phyloP scores from a whole-genome alignment of 352 stramenopile species.

The Phytophthora melonis region DNA sequence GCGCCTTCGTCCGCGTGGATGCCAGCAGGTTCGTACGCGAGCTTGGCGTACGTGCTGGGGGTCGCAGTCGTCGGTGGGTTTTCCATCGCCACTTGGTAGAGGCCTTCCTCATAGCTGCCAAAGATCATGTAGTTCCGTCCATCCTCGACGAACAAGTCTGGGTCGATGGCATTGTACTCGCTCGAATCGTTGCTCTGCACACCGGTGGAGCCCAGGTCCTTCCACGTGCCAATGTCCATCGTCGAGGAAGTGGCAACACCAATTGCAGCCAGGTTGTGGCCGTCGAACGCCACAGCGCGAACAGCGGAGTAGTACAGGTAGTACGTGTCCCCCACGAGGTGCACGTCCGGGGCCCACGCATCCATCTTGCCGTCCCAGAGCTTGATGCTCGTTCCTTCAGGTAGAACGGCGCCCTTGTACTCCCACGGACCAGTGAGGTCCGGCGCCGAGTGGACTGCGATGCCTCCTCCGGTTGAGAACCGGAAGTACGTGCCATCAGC shows the following conservation, averaged over 20 bases:
- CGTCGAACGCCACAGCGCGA: slow-evolving; percentile 18
- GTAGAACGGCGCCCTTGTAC: slow-evolving; percentile 32
- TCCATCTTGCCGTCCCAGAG: slow-evolving; percentile 37
- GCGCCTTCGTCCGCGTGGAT: slow-evolving; percentile 30
- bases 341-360: slow-evolving; percentile 28
- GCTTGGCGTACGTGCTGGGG: slow-evolving; percentile 25
- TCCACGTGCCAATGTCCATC: slow-evolving; percentile 36
- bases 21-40: slow-evolving; percentile 29
- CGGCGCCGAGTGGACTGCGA: slow-evolving; percentile 28
- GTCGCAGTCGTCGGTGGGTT: slow-evolving; percentile 13
- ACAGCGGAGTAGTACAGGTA: slow-evolving; percentile 42
- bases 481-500: slow-evolving; percentile 40
- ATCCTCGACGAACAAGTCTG: slow-evolving; percentile 26
- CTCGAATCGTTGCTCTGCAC: slow-evolving; percentile 29
- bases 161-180: slow-evolving; percentile 39
- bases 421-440: slow-evolving; percentile 29
- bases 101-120: slow-evolving; percentile 29
- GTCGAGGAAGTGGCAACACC: slow-evolving; percentile 27
- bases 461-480: slow-evolving; percentile 33
- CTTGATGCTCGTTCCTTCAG: slow-evolving; percentile 38
- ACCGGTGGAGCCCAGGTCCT: slow-evolving; percentile 25
- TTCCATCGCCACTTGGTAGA: slow-evolving; percentile 28
- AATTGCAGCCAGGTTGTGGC: slow-evolving; percentile 31
- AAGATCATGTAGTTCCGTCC: slow-evolving; percentile 34
- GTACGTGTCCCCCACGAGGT: slow-evolving; percentile 37